Percentiles rank a stretch among this genome's conserved stretches.
Evolutionary conservation across 768 basidiomycete genomes (phyloP).

Genomic region (Lentinus brumalis): DNA sequence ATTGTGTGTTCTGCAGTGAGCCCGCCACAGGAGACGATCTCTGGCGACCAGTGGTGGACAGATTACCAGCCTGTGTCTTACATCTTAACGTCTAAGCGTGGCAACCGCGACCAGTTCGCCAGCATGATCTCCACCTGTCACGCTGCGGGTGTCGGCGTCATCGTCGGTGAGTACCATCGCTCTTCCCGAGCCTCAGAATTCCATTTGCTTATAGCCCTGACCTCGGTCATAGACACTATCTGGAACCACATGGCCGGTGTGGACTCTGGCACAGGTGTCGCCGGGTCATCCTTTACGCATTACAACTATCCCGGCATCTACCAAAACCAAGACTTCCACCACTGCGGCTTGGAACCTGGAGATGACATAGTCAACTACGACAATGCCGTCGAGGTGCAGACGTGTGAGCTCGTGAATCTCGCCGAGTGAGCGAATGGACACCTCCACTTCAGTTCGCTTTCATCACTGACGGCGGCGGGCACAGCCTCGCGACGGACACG

Average conservation of each 20-base stretch:
- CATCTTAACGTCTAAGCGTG: slow-evolving; percentile 64
- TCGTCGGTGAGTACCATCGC: slow-evolving; percentile 32
- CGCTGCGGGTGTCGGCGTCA: slow-evolving; percentile 40
- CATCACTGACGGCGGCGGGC: background rate
- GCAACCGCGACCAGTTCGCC: slow-evolving; percentile 52
- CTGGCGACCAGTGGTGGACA: slow-evolving; percentile 70
- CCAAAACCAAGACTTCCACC: slow-evolving; percentile 52
- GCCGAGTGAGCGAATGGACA: slow-evolving; percentile 38
- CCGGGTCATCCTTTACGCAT: slow-evolving; percentile 53
- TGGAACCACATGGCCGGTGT: slow-evolving; percentile 67
- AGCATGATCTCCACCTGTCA: slow-evolving; percentile 44
- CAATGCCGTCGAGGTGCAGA: slow-evolving; percentile 52
- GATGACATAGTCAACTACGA: slow-evolving; percentile 59
- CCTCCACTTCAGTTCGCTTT: background rate
- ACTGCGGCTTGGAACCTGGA: slow-evolving; percentile 55
- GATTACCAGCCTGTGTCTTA: slow-evolving; percentile 74
- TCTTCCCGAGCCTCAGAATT: background rate
- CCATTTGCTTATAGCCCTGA: slow-evolving; percentile 29
- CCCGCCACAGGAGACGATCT: slow-evolving; percentile 59
- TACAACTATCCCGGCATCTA: slow-evolving; percentile 41
- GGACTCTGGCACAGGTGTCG: slow-evolving; percentile 50
- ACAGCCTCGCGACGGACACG: slow-evolving; percentile 62
- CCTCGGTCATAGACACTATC: slow-evolving; percentile 44
- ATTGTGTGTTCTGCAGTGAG: slow-evolving; percentile 34
- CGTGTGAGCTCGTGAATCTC: slow-evolving; percentile 39